These are phyloP conservation scores for Podospora australis DNA, from an alignment of 495 filamentous ascomycete species.

Conservation along the genomic window DNA sequence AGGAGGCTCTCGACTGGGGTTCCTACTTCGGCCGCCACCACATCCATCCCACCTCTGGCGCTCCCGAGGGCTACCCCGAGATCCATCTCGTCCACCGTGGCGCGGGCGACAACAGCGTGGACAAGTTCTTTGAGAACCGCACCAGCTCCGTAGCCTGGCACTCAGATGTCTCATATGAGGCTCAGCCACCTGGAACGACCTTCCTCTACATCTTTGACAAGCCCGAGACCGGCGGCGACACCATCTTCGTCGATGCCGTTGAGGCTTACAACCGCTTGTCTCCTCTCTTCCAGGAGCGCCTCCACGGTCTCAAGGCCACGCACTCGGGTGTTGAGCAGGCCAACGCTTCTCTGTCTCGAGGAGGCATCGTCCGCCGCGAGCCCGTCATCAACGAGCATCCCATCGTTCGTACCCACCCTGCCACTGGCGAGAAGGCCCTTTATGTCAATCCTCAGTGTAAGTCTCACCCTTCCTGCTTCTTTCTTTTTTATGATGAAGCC, in stretches of 20 bases:
- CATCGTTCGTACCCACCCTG: slow-evolving; percentile 72
- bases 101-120: slow-evolving; percentile 52
- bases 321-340: slow-evolving; percentile 73
- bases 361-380: slow-evolving; percentile 61
- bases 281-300: slow-evolving; percentile 59
- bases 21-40: slow-evolving; percentile 74
- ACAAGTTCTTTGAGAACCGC: slow-evolving; percentile 55
- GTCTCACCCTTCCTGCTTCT: slow-evolving; percentile 25
- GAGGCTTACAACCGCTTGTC: slow-evolving; percentile 75
- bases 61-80: slow-evolving; percentile 64
- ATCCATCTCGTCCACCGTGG: slow-evolving; percentile 74
- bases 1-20: slow-evolving; percentile 62
- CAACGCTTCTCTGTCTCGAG: slow-evolving; percentile 45
- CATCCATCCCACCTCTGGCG: slow-evolving; percentile 73
- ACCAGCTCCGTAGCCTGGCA: slow-evolving; percentile 74
- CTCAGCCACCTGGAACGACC: slow-evolving; percentile 78
- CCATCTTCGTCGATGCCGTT: slow-evolving; percentile 63
- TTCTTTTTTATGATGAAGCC: not conserved
- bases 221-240: slow-evolving; percentile 74
- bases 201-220: slow-evolving; percentile 75
- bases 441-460: slow-evolving; percentile 84
- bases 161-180: slow-evolving; percentile 75
- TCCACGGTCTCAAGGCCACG: slow-evolving; percentile 70
- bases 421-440: slow-evolving; percentile 77
- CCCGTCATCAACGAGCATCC: slow-evolving; percentile 68